Evolutionary conservation across 495 filamentous ascomycete species (phyloP).

Genomic region (Trichodelitschia bisporula): DNA sequence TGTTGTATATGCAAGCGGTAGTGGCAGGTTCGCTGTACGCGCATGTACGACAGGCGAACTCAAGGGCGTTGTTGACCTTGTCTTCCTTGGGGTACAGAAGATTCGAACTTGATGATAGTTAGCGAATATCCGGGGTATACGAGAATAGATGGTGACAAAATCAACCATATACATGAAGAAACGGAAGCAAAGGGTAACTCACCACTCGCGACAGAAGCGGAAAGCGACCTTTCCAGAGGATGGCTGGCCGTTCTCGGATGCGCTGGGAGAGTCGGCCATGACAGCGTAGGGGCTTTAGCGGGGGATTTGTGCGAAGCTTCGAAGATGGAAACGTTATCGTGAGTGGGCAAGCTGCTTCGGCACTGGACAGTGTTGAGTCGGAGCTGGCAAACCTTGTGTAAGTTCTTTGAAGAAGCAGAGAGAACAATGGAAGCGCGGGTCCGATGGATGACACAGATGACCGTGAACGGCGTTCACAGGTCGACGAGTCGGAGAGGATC

Average conservation of each 20-base stretch:
- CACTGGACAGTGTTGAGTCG: too few relatives aligned
- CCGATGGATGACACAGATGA: too few relatives aligned
- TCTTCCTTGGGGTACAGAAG: slow-evolving; percentile 96
- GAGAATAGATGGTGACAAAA: too few relatives aligned
- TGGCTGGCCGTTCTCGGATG: slow-evolving; percentile 28
- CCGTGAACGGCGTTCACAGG: too few relatives aligned
- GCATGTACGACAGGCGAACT: slow-evolving; percentile 77
- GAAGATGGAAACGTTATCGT: too few relatives aligned
- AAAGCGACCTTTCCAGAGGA: slow-evolving; percentile 88
- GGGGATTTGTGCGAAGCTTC: neutral
- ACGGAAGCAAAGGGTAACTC: slow-evolving; percentile 10
- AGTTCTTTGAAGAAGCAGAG: too few relatives aligned
- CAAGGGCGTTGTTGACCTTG: slow-evolving; percentile 31
- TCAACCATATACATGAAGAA: slow-evolving; percentile 5
- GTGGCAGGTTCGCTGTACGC: slow-evolving; percentile 65
- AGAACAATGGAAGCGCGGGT: too few relatives aligned
- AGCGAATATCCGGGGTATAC: too few relatives aligned
- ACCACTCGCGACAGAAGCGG: slow-evolving; percentile 93
- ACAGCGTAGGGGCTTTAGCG: neutral
- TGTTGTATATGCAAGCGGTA: slow-evolving; percentile 73
- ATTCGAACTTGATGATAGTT: slow-evolving; percentile 39
- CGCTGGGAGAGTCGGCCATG: slow-evolving; percentile 16
- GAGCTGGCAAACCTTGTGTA: too few relatives aligned
- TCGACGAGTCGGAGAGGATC: too few relatives aligned
- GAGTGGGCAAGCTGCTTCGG: too few relatives aligned